Conservation (phyloP, 345 rosid genomes). For the Arabis hirsuta region DNA sequence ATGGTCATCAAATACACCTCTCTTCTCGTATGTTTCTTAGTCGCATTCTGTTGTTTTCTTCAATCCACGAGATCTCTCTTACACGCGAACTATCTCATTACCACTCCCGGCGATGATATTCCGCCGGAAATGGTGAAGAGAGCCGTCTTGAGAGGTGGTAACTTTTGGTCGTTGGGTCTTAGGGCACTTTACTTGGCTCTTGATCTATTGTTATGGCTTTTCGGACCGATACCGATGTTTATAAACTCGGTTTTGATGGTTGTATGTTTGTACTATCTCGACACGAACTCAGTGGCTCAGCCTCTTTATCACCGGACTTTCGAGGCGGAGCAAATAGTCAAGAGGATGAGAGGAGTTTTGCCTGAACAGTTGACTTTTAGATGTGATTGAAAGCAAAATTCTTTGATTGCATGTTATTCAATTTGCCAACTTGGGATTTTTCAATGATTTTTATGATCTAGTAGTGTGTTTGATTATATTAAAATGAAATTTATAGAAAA, state of each 20-base stretch:
- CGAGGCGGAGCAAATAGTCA: conserved; percentile 25
- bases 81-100: conserved; percentile 69
- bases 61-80: conserved; percentile 68
- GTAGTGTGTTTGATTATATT: neutral
- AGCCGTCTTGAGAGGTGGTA: conserved; percentile 66
- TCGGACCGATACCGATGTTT: conserved; percentile 86
- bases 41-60: conserved; percentile 73
- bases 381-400: conserved; percentile 8
- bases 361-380: conserved; percentile 40
- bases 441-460: neutral
- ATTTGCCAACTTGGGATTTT: conserved; percentile 32
- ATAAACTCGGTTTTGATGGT: conserved; percentile 57
- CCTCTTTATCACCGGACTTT: conserved; percentile 55
- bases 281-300: conserved; percentile 52
- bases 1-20: conserved; percentile 66
- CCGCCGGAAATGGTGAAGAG: conserved; percentile 48
- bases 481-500: neutral
- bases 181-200: conserved; percentile 76
- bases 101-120: conserved; percentile 52
- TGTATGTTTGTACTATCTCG: conserved; percentile 52
- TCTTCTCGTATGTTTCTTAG: conserved; percentile 62
- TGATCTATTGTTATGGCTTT: conserved; percentile 69
- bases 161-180: conserved; percentile 75
- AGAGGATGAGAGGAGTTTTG: conserved; percentile 44
- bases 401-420: conserved; percentile 17